Conservation (phyloP, 345 rosid species). For the Euphorbia lathyris region DNA sequence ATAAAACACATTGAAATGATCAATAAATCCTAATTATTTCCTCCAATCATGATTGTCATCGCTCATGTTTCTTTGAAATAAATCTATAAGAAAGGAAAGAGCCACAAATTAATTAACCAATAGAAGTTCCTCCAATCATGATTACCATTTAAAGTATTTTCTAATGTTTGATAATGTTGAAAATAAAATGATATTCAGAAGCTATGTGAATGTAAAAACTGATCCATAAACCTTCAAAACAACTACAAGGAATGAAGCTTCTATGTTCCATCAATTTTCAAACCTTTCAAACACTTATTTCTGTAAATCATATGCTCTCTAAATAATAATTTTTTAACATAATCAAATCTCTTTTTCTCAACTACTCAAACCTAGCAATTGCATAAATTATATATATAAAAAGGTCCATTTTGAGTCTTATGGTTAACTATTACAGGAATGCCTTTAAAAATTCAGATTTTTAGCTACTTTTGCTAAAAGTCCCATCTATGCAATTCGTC, state of each 20-base stretch:
- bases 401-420: neutral
- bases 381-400: no score
- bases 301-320: neutral
- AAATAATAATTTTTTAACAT: no score
- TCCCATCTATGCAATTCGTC: slow-evolving; percentile 2
- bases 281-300: neutral
- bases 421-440: neutral
- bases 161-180: neutral
- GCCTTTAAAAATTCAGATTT: neutral
- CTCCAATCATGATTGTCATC: no score
- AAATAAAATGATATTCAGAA: slow-evolving; percentile 1
- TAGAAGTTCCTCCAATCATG: no score
- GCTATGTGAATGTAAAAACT: neutral
- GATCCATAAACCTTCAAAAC: neutral
- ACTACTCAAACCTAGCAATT: neutral
- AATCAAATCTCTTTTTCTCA: neutral
- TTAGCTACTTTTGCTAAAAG: neutral
- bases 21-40: no score
- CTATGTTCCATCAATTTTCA: neutral
- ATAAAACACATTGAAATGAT: no score
- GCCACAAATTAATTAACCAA: no score
- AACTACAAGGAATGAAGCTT: no score
- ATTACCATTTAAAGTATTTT: no score
- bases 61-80: no score
- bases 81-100: no score